A percentile compares a stretch with the other conserved stretches of the same genome.
These are phyloP conservation scores for Climacium dendroides DNA, from an alignment of 225 moss, liverwort and hornwort genomes.

Conservation along the genomic window DNA sequence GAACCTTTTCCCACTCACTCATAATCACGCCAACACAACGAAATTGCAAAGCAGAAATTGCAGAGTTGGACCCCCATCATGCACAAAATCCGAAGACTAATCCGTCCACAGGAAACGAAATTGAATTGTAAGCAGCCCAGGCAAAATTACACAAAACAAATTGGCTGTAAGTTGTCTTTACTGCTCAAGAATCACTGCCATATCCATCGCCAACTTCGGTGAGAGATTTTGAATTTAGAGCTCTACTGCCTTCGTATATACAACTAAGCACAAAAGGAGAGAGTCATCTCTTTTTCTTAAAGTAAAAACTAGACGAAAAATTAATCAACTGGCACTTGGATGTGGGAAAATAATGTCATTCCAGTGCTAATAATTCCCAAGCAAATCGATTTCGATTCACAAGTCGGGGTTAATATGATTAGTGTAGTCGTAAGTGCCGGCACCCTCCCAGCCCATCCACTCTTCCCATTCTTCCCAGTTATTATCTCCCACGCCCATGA, in stretches of 20 bases:
- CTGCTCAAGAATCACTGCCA: not conserved
- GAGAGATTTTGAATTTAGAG: not conserved
- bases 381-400: not conserved
- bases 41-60: not conserved
- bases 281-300: not conserved
- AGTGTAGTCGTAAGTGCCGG: slow-evolving; percentile 46
- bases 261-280: not conserved
- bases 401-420: slow-evolving; percentile 38
- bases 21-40: not conserved
- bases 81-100: not conserved
- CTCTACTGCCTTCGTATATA: not conserved
- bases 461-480: slow-evolving; percentile 84
- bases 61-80: not conserved
- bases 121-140: not conserved
- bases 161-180: not conserved
- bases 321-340: not conserved
- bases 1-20: too few species aligned
- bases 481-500: slow-evolving; percentile 47
- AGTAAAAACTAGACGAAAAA: not conserved
- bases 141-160: not conserved
- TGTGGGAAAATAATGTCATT: not conserved
- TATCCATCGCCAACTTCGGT: not conserved
- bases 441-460: slow-evolving; percentile 91
- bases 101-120: not conserved
- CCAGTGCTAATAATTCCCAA: not conserved